These are phyloP conservation scores for Kalaharituber pfeilii DNA, from an alignment of 2,329 filamentous ascomycete species.

Conservation along the genomic window DNA sequence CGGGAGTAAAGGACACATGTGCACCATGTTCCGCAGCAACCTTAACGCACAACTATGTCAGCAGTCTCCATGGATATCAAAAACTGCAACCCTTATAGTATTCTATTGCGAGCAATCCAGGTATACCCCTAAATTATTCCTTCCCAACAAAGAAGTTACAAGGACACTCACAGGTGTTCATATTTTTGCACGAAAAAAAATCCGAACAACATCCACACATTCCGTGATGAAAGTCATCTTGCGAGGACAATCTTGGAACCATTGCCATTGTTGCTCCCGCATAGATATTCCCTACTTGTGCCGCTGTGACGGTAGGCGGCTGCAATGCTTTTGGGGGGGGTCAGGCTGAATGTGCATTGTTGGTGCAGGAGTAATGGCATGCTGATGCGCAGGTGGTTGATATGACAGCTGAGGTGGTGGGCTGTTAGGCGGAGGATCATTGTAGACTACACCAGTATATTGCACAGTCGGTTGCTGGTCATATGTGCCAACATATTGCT, in stretches of 20 bases:
- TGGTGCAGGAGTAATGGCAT: not conserved
- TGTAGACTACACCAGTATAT: not conserved
- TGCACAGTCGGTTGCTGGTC: not conserved
- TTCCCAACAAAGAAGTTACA: not conserved
- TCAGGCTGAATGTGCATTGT: not conserved
- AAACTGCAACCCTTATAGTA: too few species aligned
- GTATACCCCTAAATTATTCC: not conserved
- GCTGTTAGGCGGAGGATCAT: not conserved
- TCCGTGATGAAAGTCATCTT: constrained; percentile 6
- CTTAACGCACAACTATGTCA: not conserved
- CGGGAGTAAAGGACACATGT: constrained; percentile 12
- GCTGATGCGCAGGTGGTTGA: not conserved
- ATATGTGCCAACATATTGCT: not conserved
- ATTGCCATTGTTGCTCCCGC: not conserved
- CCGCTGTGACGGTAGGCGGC: not conserved
- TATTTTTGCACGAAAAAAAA: not conserved
- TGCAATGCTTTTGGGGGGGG: not conserved
- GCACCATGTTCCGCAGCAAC: constrained; percentile 6
- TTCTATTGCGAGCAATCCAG: constrained; percentile 2
- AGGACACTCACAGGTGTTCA: not conserved
- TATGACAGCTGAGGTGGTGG: not conserved
- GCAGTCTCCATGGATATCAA: not conserved
- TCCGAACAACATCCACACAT: constrained; percentile 10
- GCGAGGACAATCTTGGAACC: not conserved
- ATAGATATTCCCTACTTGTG: not conserved